These are phyloP conservation scores for Diaporthe humulicola DNA, from an alignment of 2,329 filamentous ascomycete genomes.

Conservation along the genomic window DNA sequence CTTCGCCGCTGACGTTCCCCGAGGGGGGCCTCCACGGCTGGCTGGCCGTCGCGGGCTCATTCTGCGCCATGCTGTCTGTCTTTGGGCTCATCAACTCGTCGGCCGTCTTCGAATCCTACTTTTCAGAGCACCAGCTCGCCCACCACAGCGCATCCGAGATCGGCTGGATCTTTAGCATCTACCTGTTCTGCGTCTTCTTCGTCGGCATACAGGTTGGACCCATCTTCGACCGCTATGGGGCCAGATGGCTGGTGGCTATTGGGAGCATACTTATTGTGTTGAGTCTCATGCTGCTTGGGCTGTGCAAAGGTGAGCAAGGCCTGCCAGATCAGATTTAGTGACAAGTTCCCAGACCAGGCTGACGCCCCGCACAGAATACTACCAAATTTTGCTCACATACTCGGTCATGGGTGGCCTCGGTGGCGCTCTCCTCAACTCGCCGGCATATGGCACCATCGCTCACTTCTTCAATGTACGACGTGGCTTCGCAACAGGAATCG, in stretches of 20 bases:
- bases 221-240: constrained; percentile 82
- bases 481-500: constrained; percentile 84
- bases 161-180: constrained; percentile 90
- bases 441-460: constrained; percentile 79
- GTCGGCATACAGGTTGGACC: constrained; percentile 86
- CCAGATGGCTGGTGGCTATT: constrained; percentile 72
- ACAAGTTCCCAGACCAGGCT: constrained; percentile 10
- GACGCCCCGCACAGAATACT: constrained; percentile 65
- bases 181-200: constrained; percentile 85
- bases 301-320: constrained; percentile 67
- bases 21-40: constrained; percentile 81
- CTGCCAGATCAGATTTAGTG: not conserved
- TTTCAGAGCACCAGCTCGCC: constrained; percentile 78
- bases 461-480: constrained; percentile 84
- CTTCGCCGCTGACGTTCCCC: constrained; percentile 66
- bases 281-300: constrained; percentile 75
- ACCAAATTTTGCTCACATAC: constrained; percentile 85
- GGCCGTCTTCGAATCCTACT: constrained; percentile 84
- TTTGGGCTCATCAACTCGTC: constrained; percentile 82
- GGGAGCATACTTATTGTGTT: constrained; percentile 74
- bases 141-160: constrained; percentile 75
- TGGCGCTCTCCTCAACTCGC: constrained; percentile 82
- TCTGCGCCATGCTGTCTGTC: constrained; percentile 77
- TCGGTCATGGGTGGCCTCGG: constrained; percentile 80
- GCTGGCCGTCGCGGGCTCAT: constrained; percentile 83